A percentile compares a stretch with the other conserved stretches of the same genome.
Conservation (phyloP, 1,139 yeast genomes). For the Nakaseomyces bracarensis region DNA sequence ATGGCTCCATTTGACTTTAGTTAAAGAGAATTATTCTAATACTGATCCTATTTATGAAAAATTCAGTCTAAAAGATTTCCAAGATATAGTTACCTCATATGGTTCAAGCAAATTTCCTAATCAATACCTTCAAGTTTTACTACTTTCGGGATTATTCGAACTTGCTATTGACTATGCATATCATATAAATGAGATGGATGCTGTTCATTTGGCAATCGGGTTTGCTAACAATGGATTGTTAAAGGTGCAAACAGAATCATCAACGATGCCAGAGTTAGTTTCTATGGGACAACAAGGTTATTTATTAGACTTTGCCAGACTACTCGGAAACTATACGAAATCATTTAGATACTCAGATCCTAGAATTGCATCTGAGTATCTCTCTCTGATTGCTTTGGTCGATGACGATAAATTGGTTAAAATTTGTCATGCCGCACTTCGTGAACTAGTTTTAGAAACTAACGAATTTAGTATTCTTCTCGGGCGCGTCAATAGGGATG, state of each 20-base stretch:
- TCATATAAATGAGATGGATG: slow-evolving; percentile 65
- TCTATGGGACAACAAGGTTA: slow-evolving; percentile 32
- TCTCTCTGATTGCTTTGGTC: slow-evolving; percentile 59
- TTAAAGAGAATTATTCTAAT: slow-evolving; percentile 45
- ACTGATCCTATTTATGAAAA: slow-evolving; percentile 56
- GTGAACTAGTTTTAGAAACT: slow-evolving; percentile 78
- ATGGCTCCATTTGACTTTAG: slow-evolving; percentile 81
- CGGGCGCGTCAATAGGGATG: slow-evolving; percentile 73
- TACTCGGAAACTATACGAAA: slow-evolving; percentile 66
- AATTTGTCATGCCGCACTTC: slow-evolving; percentile 68
- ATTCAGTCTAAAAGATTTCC: slow-evolving; percentile 68
- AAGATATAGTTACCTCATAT: slow-evolving; percentile 57
- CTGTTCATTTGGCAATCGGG: slow-evolving; percentile 84
- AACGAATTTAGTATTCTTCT: slow-evolving; percentile 73
- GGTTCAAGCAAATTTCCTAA: slow-evolving; percentile 71
- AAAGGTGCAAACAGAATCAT: slow-evolving; percentile 38
- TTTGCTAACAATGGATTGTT: slow-evolving; percentile 68
- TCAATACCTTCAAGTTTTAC: slow-evolving; percentile 64
- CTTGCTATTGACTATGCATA: slow-evolving; percentile 68
- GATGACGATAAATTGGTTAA: slow-evolving; percentile 41
- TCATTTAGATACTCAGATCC: slow-evolving; percentile 83
- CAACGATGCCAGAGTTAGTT: slow-evolving; percentile 35
- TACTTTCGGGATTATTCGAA: slow-evolving; percentile 75
- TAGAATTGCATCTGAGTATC: slow-evolving; percentile 80
- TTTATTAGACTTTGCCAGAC: slow-evolving; percentile 49